Base-by-base conservation (phyloP, 2,329 filamentous ascomycete genomes). In the Claviceps quebecensis region DNA sequence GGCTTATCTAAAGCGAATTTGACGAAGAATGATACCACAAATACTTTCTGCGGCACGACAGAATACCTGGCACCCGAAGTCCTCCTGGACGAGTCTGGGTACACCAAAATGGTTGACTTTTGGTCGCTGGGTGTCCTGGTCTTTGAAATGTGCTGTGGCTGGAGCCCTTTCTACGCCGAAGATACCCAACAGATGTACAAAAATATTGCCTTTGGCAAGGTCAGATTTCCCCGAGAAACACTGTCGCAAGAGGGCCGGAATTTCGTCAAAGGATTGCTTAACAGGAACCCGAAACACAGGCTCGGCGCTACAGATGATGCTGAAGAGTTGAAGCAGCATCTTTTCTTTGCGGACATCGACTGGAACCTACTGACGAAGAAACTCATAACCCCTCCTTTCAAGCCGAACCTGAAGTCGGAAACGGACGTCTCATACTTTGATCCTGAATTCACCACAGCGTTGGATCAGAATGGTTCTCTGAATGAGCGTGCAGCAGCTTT, bases 121-220 rank as follows among this genome's bases (percentile, higher is more conserved):
- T 98, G 93, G 93, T 98, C 93, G 1, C 76, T 98, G 13, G 93
- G 93, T 52, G 93, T 98, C 47, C 75, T 98, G 51, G 93, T 98
- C 1, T 98, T 98, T 61, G 93, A 98, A 68, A 98, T 98, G 93
- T 98, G 93, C 72, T 98, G 93, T 61, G 93, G 93, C 37, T 98
- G 93, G 93, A 96, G 89, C 61, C 93, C 93, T 0, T 98, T 98
- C 70, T 98, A 97, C 61, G 93, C 93, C 52, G 93, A 98, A 63
- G 93, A 98, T 64, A 98, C 93, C 0, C 93, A 98, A 69, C 93
- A 98, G 67, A 98, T 98, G 93, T 98, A 98, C 75, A 98, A 98
- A 75, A 98, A 98, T 72, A 98, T 98, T 65, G 93, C 93, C 0
- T 98, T 98, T 63, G 93, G 93, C 65, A 98, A 98, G 66, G 93